Evolutionary conservation across 139 green algal genomes (phyloP).

Genomic region (Picochlorum sp.): DNA sequence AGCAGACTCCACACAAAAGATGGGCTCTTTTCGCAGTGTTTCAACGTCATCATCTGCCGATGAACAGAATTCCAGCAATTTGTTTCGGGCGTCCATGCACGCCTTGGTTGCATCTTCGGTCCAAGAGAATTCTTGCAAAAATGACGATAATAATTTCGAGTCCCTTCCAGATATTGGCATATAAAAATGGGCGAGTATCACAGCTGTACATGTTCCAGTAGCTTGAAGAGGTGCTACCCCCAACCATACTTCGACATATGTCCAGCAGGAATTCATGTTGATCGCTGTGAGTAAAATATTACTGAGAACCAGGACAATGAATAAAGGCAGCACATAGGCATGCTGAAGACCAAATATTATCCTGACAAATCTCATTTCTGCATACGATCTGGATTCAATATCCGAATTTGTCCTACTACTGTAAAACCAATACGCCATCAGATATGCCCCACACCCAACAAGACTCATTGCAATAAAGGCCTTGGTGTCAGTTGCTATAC

Average conservation of each 20-base stretch:
- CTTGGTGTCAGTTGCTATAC: neutral
- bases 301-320: conserved; percentile 5
- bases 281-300: conserved; percentile 9
- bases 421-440: conserved; percentile 2
- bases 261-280: conserved; percentile 18
- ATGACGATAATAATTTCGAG: conserved; percentile 8
- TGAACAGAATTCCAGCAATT: too few species aligned
- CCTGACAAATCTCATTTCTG: conserved; percentile 3
- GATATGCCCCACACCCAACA: conserved; percentile 5
- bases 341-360: conserved; percentile 12
- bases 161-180: conserved; percentile 6
- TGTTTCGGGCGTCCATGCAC: too few species aligned
- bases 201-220: neutral
- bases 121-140: conserved; percentile 44
- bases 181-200: conserved; percentile 8
- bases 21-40: conserved; percentile 24
- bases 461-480: conserved; percentile 1
- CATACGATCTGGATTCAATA: conserved; percentile 9
- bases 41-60: neutral
- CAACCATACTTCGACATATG: conserved; percentile 11
- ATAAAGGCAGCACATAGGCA: neutral
- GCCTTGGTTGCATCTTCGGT: conserved; percentile 12
- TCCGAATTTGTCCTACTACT: neutral
- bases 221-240: conserved; percentile 11
- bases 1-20: conserved; percentile 58